Base-by-base conservation (phyloP, 352 stramenopile genomes). In the Globisporangium splendens region DNA sequence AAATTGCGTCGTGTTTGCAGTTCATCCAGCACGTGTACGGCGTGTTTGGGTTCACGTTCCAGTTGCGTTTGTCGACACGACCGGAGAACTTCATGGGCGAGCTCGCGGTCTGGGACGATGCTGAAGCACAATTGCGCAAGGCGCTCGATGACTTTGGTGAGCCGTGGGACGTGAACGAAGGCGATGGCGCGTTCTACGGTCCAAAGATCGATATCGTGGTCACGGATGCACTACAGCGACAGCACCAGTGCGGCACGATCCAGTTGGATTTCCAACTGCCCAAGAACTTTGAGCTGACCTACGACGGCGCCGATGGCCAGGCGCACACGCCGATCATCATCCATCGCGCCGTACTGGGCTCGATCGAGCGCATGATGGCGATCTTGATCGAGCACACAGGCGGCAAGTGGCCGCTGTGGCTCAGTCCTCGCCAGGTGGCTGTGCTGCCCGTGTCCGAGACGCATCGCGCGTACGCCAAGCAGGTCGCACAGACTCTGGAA, bases 131-230 rank as follows among this genome's bases (percentile, higher is more conserved):
- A 56, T 66, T 95, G 13, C 65, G 68, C 12, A 33, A 83, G 33
- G 86, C 86, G 21, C 58, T 95, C 17, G 63, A 88, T 33, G 77
- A 83, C 14, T 93, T 93, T 54, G 79, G 69, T 42, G 49, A 88
- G 59, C 77, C 81, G 10, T 95, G 82, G 81, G 77, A 61, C 22
- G 82, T 98, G 18, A 97, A 99, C 73, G 88, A 96, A 70, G 96
- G 95, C 47, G 96, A 97, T 53, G 96, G 96, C 59, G 96, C 96
- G 8, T 99, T 99, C 62, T 99, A 99, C 71, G 96, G 96, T 1
- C 96, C 96, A 17, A 98, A 98, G 76, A 99, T 99, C 66, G 96
- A 99, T 73, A 88, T 99, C 43, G 97, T 98, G 56, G 97, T 99
- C 61, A 92, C 88, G 49, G 96, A 99, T 79, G 96, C 96, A 14